Evolutionary conservation across 495 filamentous ascomycete species (phyloP).

Genomic region (Massariosphaeria phaeospora): DNA sequence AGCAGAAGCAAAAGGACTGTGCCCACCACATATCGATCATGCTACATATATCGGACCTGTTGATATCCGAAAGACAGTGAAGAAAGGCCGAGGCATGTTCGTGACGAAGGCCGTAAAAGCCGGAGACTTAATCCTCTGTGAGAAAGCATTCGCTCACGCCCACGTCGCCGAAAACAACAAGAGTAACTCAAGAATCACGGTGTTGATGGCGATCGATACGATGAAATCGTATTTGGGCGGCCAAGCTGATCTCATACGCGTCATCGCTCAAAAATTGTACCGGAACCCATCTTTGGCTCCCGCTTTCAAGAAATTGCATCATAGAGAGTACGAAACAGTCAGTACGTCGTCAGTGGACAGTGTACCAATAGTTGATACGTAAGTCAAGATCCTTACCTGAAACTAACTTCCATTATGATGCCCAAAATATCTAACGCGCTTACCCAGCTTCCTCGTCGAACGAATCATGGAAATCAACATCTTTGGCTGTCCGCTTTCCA

Average conservation of each 20-base stretch:
- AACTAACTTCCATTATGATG: too few species aligned
- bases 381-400: too few species aligned
- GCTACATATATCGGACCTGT: constrained; percentile 45
- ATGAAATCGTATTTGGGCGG: constrained; percentile 34
- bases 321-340: constrained; percentile 39
- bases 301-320: constrained; percentile 44
- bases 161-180: constrained; percentile 25
- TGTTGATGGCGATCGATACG: constrained; percentile 41
- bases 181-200: constrained; percentile 4
- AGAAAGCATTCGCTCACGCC: constrained; percentile 50
- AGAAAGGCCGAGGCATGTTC: constrained; percentile 47
- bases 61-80: constrained; percentile 25
- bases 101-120: constrained; percentile 46
- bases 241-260: constrained; percentile 40
- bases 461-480: constrained; percentile 47
- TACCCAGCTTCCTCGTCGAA: constrained; percentile 44
- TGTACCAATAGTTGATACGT: constrained; percentile 51
- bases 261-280: constrained; percentile 45
- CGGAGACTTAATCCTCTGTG: constrained; percentile 53
- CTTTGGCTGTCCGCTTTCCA: constrained; percentile 43
- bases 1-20: constrained; percentile 36
- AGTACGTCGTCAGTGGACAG: constrained; percentile 44
- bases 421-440: too few species aligned
- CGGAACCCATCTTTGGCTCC: constrained; percentile 45
- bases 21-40: constrained; percentile 44